These are phyloP conservation scores for Yamadazyma sp. DNA, from an alignment of 1,139 yeast species.

Conservation along the genomic window DNA sequence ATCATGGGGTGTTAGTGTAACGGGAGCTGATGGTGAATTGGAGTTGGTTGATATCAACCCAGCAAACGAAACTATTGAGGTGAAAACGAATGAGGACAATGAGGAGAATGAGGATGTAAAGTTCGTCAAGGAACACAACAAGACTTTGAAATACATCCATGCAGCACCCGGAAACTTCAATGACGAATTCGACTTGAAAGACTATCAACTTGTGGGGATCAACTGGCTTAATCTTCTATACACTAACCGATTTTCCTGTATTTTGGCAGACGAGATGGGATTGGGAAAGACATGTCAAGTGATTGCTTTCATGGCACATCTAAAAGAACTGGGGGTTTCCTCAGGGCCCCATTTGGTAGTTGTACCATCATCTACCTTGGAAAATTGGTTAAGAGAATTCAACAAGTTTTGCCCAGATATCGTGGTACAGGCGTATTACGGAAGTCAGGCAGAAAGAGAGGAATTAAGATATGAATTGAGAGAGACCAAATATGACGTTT, in stretches of 20 bases:
- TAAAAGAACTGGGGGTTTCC: conserved; percentile 82
- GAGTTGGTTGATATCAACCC: conserved; percentile 47
- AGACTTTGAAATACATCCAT: conserved; percentile 52
- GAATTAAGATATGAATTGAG: conserved; percentile 73
- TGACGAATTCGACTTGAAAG: conserved; percentile 66
- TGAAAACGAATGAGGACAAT: conserved; percentile 26
- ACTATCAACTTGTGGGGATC: conserved; percentile 92
- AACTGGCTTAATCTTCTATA: conserved; percentile 89
- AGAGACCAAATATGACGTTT: conserved; percentile 71
- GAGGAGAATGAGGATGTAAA: conserved; percentile 37
- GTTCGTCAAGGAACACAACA: conserved; percentile 20
- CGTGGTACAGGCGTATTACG: conserved; percentile 90
- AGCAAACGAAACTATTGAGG: conserved; percentile 31
- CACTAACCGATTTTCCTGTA: conserved; percentile 78
- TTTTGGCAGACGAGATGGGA: conserved; percentile 98
- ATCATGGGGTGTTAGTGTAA: conserved; percentile 80
- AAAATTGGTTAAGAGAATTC: conserved; percentile 96
- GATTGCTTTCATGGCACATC: conserved; percentile 84
- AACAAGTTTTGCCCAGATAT: conserved; percentile 81
- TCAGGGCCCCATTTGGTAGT: conserved; percentile 93
- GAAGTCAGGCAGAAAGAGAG: conserved; percentile 79
- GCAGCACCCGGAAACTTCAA: conserved; percentile 70
- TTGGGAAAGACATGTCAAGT: conserved; percentile 96
- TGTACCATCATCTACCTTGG: conserved; percentile 95
- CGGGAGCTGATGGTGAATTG: conserved; percentile 59